phyloP scores from a whole-genome alignment of 371 early-diverging fungal species.

The Lichtheimia ornata region DNA sequence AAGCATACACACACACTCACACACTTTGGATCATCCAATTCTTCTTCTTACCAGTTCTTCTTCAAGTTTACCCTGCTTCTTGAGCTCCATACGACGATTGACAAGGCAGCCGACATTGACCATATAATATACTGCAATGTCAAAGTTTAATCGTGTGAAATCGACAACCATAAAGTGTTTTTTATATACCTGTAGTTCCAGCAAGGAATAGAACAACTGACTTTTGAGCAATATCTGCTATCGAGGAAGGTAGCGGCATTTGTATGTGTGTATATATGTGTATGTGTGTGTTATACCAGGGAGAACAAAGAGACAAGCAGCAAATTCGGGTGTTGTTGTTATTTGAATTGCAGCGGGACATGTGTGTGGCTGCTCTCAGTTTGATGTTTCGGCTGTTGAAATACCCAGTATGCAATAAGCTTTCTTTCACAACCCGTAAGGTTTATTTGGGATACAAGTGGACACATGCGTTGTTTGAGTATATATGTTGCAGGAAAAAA shows the following conservation, averaged over 20 bases:
- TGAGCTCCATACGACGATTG: constrained; percentile 47
- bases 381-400: background rate
- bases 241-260: constrained; percentile 39
- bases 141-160: background rate
- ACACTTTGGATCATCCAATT: background rate
- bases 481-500: background rate
- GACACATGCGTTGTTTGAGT: no score
- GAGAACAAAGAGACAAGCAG: constrained; percentile 12
- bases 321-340: no score
- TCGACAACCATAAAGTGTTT: background rate
- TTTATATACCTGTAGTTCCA: constrained; percentile 42
- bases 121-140: constrained; percentile 69
- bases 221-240: constrained; percentile 54
- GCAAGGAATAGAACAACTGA: constrained; percentile 49
- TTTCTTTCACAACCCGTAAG: no score
- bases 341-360: no score
- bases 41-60: constrained; percentile 44
- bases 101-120: constrained; percentile 79
- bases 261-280: background rate
- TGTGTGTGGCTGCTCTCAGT: no score
- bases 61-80: constrained; percentile 48
- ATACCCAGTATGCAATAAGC: no score
- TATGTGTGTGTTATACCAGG: background rate
- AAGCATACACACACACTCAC: background rate
- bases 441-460: no score